A percentile compares a stretch with the other conserved stretches of the same genome.
Conservation (phyloP, 257 asterid species). For the Datura wrightii region DNA sequence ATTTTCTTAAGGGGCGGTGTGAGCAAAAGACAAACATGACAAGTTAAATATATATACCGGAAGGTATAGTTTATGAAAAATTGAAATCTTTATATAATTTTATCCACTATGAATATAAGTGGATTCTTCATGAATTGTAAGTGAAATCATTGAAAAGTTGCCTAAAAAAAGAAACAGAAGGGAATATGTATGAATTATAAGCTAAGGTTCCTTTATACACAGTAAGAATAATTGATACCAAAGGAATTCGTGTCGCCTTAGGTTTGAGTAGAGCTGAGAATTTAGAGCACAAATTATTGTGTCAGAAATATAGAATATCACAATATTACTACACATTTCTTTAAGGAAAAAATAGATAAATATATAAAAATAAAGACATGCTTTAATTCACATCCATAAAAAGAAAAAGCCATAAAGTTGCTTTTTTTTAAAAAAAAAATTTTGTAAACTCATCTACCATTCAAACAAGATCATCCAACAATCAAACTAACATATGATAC, state of each 20-base stretch:
- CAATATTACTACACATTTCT: constrained; percentile 30
- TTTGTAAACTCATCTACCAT: constrained; percentile 40
- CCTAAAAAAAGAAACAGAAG: background rate
- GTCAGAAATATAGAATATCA: constrained; percentile 22
- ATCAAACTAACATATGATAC: constrained; percentile 37
- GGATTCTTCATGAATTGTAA: background rate
- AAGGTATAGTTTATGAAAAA: no score
- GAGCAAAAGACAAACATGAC: no score
- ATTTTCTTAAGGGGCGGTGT: no score
- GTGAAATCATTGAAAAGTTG: constrained; percentile 22
- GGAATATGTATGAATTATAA: background rate
- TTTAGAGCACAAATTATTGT: constrained; percentile 27
- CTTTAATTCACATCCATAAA: constrained; percentile 33
- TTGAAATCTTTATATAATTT: no score
- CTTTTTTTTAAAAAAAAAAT: background rate
- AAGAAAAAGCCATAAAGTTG: constrained; percentile 45
- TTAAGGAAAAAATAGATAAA: constrained; percentile 28
- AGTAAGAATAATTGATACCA: background rate
- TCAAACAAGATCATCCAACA: constrained; percentile 47
- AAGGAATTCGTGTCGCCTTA: background rate
- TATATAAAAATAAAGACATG: constrained; percentile 32
- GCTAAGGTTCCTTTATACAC: background rate
- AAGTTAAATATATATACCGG: no score
- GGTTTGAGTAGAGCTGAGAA: constrained; percentile 21
- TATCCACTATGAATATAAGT: no score